A percentile compares a stretch with the other conserved stretches of the same genome.
Evolutionary conservation across 2,329 filamentous ascomycete species (phyloP).

Genomic region (Pseudogymnoascus sp.): DNA sequence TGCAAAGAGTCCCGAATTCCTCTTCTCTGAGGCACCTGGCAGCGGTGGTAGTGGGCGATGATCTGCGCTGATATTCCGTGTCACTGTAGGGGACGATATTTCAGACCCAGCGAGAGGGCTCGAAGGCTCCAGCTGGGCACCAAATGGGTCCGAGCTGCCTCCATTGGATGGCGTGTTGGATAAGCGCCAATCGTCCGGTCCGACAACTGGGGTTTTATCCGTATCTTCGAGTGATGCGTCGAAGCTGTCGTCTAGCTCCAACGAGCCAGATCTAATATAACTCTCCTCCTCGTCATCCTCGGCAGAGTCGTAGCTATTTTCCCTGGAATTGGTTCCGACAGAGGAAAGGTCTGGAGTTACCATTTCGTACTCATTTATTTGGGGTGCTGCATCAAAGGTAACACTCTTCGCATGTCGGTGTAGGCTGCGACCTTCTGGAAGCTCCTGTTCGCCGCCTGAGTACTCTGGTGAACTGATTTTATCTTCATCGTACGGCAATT

Average conservation of each 20-base stretch:
- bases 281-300: conserved; percentile 64
- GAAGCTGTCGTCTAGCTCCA: conserved; percentile 72
- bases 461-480: conserved; percentile 62
- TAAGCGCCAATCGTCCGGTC: conserved; percentile 92
- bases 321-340: conserved; percentile 77
- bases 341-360: conserved; percentile 94
- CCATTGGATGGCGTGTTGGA: conserved; percentile 42
- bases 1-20: conserved; percentile 50
- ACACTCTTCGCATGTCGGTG: conserved; percentile 92
- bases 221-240: conserved; percentile 92
- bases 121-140: conserved; percentile 29
- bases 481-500: conserved; percentile 58
- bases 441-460: conserved; percentile 49
- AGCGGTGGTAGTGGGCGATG: conserved; percentile 81
- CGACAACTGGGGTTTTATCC: conserved; percentile 95
- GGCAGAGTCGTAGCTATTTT: conserved; percentile 85
- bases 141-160: conserved; percentile 15
- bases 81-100: conserved; percentile 20
- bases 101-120: conserved; percentile 48
- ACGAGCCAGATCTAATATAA: conserved; percentile 43
- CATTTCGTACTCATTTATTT: conserved; percentile 97
- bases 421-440: conserved; percentile 58
- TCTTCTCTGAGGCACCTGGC: conserved; percentile 48
- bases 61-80: conserved; percentile 67
- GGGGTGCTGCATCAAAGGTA: conserved; percentile 88